Percentiles rank a stretch among this genome's conserved stretches.
phyloP scores from a whole-genome alignment of 179 eudicot species.

The Nepenthes alata region DNA sequence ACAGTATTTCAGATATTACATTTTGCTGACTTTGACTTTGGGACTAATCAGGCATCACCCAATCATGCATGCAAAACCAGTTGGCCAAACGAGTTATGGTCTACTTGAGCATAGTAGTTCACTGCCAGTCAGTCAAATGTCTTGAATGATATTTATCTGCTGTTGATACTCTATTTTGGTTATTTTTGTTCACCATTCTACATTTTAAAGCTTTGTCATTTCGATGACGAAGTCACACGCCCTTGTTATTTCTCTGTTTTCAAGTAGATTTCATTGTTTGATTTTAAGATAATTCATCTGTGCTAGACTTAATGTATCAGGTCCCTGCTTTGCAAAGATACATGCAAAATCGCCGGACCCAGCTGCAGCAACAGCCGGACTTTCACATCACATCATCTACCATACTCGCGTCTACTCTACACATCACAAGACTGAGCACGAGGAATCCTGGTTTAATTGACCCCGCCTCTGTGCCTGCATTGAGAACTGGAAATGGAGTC shows the following conservation, averaged over 20 bases:
- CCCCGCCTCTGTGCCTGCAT: conserved; percentile 27
- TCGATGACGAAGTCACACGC: neutral
- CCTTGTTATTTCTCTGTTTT: conserved; percentile 2
- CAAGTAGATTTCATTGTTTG: conserved; percentile 2
- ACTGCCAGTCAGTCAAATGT: too few species aligned
- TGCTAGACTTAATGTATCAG: conserved; percentile 22
- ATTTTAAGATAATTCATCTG: neutral
- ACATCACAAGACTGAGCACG: conserved; percentile 74
- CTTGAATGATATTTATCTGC: too few species aligned
- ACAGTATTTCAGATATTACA: too few species aligned
- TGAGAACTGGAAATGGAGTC: conserved; percentile 23
- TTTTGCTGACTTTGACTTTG: too few species aligned
- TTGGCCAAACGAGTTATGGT: too few species aligned
- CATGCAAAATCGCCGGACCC: conserved; percentile 70
- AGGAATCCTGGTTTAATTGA: conserved; percentile 35
- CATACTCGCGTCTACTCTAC: conserved; percentile 80
- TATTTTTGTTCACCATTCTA: too few species aligned
- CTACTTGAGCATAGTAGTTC: too few species aligned
- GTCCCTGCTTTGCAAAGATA: conserved; percentile 92
- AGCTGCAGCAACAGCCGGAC: conserved; percentile 84
- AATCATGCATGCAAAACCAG: too few species aligned
- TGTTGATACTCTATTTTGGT: too few species aligned
- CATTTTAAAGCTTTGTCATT: neutral
- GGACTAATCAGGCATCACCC: too few species aligned
- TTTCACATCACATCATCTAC: conserved; percentile 91